Evolutionary conservation across 805 yeast species (phyloP).

Genomic region (Debaryomyces tyrocola): DNA sequence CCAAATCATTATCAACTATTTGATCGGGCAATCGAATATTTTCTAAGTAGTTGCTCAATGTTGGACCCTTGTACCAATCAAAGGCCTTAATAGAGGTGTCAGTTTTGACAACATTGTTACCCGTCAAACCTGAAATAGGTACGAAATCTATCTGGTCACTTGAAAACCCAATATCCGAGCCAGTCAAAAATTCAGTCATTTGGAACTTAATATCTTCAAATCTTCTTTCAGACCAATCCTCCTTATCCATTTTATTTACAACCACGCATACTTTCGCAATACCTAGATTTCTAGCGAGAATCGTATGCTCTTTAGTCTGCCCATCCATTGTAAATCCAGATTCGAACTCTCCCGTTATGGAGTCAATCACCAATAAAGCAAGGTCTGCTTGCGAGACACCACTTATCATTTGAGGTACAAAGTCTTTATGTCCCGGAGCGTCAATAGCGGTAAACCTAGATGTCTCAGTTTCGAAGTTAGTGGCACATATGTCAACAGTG

Average conservation of each 20-base stretch:
- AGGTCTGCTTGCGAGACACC: constrained; percentile 80
- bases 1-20: constrained; percentile 10
- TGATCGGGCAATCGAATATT: constrained; percentile 19
- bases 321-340: constrained; percentile 67
- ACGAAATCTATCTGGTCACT: constrained; percentile 47
- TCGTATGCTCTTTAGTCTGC: constrained; percentile 77
- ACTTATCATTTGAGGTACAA: constrained; percentile 83
- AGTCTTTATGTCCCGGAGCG: constrained; percentile 84
- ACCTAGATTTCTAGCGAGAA: constrained; percentile 67
- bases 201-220: constrained; percentile 51
- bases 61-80: constrained; percentile 50
- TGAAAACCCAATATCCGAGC: constrained; percentile 51
- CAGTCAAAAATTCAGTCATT: constrained; percentile 49
- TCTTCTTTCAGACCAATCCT: constrained; percentile 54
- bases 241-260: constrained; percentile 70
- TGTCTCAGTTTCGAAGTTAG: constrained; percentile 56
- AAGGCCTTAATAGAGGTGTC: constrained; percentile 29
- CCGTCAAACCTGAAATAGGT: constrained; percentile 70
- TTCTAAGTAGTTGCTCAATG: constrained; percentile 44
- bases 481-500: constrained; percentile 74
- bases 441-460: constrained; percentile 70
- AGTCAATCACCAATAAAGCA: constrained; percentile 71
- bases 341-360: constrained; percentile 66
- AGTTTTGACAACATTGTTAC: constrained; percentile 59
- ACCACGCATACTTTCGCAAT: constrained; percentile 60